Base-by-base conservation (phyloP, 2,329 filamentous ascomycete genomes). In the Leptographium procerum region DNA sequence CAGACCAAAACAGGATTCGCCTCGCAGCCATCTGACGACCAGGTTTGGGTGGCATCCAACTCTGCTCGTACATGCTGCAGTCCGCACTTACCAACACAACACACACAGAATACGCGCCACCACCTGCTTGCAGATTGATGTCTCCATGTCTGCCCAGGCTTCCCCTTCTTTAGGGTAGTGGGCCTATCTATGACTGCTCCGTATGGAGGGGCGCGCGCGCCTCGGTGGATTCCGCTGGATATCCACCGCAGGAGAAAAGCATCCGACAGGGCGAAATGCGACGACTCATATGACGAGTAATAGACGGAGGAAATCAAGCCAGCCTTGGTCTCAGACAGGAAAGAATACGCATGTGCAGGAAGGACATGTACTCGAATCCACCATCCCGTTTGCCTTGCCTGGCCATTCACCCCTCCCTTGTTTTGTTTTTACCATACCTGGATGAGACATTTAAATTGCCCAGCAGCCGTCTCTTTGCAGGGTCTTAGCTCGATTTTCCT, bases 401-500 rank as follows among this genome's bases (percentile, higher is more conserved):
- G 40, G 40, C 40, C 40, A 43, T 43, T 19, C 40, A n/a, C 40
- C 16, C 16, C 40, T 43, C 40, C 19, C 40, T 43, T 22, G 40
- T 13, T 19, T 40, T 36, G 34, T 3, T 40, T 40, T 40, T 40
- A 16, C n/a, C n/a, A n/a, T 36, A n/a, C 40, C 16, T n/a, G 45
- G 45, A 14, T 50, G 47, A 50, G 47, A 50, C 47, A 50, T 50
- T 29, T 28, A 19, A 29, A 50, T 50, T 50, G 26, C 47, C 11
- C 22, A 29, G 19, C 2, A 19, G 26, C 47, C 5, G 22, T 29
- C 22, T 28, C 47, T 29, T 19, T 50, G 40, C 40, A 43, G 52
- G 19, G 3, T 9, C 11, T 26, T 14, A 24, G 36, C 36, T 31
- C 28, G 62, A 59, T n/a, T 52, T 63, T 61, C 59, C 61, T 28